phyloP scores from a whole-genome alignment of 2,329 filamentous ascomycete genomes.

The Hymenoscyphus fraxineus region DNA sequence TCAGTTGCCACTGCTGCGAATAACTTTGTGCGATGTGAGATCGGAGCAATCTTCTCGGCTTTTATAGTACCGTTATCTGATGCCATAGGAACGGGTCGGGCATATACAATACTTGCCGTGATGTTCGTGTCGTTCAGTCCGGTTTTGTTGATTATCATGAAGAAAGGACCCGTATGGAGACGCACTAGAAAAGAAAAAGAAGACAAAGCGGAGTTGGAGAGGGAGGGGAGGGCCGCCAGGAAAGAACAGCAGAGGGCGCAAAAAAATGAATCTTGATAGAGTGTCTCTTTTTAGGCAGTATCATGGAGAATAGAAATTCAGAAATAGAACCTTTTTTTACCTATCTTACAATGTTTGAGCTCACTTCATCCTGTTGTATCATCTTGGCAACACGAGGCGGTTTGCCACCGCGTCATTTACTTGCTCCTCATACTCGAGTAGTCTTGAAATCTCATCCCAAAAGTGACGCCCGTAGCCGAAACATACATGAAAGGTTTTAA shows the following conservation, averaged over 20 bases:
- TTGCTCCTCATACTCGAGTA: constrained; percentile 13
- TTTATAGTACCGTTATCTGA: constrained; percentile 50
- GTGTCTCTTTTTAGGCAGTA: neutral
- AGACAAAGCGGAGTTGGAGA: constrained; percentile 3
- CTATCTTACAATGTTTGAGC: neutral
- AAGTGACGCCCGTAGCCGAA: constrained; percentile 15
- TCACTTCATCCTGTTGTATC: neutral
- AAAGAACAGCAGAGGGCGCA: neutral
- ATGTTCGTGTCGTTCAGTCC: constrained; percentile 42
- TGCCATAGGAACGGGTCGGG: constrained; percentile 48
- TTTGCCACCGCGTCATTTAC: constrained; percentile 17
- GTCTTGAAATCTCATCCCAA: constrained; percentile 15
- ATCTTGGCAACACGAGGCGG: constrained; percentile 14
- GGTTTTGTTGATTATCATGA: constrained; percentile 41
- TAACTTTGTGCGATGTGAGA: constrained; percentile 52
- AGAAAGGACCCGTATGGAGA: constrained; percentile 44
- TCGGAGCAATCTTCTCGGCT: constrained; percentile 51
- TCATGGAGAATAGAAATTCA: neutral
- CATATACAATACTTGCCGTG: constrained; percentile 46
- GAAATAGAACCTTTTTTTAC: neutral
- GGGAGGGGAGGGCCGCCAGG: neutral
- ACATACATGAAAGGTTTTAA: constrained; percentile 13
- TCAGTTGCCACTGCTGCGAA: constrained; percentile 54
- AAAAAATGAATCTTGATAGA: neutral
- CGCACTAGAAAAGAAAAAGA: constrained; percentile 31